Conservation (phyloP, 2,329 filamentous ascomycete species). For the Diaporthe sp. region DNA sequence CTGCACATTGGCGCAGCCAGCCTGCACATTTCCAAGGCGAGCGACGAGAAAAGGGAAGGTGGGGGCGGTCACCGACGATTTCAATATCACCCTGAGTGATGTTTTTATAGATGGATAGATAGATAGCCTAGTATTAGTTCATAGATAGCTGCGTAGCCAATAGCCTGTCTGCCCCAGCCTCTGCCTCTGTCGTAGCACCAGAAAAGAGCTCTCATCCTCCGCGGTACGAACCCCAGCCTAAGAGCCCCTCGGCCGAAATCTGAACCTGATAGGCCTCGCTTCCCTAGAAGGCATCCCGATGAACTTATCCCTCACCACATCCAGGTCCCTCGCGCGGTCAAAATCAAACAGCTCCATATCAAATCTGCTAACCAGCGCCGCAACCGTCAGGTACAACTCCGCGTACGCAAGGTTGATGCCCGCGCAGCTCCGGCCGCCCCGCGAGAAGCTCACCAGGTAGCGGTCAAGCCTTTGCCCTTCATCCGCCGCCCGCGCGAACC, state of each 20-base stretch:
- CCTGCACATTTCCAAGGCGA: too few relatives aligned
- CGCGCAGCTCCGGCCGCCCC: slow-evolving; percentile 3
- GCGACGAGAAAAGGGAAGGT: too few relatives aligned
- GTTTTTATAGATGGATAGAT: too few relatives aligned
- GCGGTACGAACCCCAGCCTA: too few relatives aligned
- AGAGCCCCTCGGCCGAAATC: neutral
- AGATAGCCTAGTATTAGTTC: too few relatives aligned
- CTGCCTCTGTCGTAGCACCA: too few relatives aligned
- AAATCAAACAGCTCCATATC: slow-evolving; percentile 17
- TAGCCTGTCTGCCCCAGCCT: too few relatives aligned
- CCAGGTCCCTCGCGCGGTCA: slow-evolving; percentile 4
- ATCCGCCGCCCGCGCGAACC: neutral
- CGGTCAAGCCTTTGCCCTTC: neutral
- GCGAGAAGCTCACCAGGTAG: slow-evolving; percentile 26
- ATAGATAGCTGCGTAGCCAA: too few relatives aligned
- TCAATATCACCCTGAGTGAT: too few relatives aligned
- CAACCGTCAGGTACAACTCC: slow-evolving; percentile 16
- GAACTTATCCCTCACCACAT: slow-evolving; percentile 14
- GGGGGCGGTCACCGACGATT: too few relatives aligned
- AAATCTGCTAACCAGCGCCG: neutral
- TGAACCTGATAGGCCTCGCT: slow-evolving; percentile 13
- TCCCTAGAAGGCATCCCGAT: slow-evolving; percentile 5
- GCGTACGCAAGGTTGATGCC: slow-evolving; percentile 10
- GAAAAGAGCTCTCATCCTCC: neutral
- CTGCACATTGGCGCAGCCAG: too few relatives aligned